Conservation (phyloP, 73 alveolate genomes). For the Tetrahymena elliotti region DNA sequence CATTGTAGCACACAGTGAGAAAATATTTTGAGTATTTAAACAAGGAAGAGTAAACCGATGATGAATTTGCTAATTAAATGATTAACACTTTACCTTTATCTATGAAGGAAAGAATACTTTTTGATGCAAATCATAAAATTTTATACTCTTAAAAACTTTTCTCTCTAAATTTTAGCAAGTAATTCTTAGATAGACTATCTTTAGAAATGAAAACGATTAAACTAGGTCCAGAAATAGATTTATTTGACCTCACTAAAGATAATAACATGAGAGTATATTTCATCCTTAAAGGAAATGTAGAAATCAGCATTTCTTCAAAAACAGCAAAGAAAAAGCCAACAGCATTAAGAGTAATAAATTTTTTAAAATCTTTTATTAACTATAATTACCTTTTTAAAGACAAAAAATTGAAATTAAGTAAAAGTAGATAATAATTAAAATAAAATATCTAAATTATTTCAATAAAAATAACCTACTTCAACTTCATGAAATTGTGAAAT, state of each 20-base stretch:
- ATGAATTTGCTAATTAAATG: background rate
- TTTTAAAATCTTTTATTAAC: background rate
- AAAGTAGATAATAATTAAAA: too few species aligned
- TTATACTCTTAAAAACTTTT: background rate
- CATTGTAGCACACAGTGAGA: slow-evolving; percentile 6
- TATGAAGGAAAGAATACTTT: slow-evolving; percentile 9
- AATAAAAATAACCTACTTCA: too few species aligned
- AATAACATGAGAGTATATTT: slow-evolving; percentile 10
- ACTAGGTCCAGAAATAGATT: slow-evolving; percentile 5
- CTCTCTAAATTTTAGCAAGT: slow-evolving; percentile 9
- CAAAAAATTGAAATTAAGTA: too few species aligned
- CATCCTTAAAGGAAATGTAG: slow-evolving; percentile 17
- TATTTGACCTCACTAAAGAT: background rate
- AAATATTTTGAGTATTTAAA: slow-evolving; percentile 23
- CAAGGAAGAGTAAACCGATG: slow-evolving; percentile 21
- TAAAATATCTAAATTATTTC: too few species aligned
- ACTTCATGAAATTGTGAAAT: too few species aligned
- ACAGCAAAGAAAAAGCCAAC: background rate
- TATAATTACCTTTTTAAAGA: too few species aligned
- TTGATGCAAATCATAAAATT: slow-evolving; percentile 6
- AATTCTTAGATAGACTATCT: background rate
- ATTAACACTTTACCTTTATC: slow-evolving; percentile 8
- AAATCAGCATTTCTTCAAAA: background rate
- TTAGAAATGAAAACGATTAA: background rate
- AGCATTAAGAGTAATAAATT: background rate